Evolutionary conservation across 148 eudicot species (phyloP), one percentile per base, ranked within the genome.

Genomic region (Fagopyrum tataricum): DNA sequence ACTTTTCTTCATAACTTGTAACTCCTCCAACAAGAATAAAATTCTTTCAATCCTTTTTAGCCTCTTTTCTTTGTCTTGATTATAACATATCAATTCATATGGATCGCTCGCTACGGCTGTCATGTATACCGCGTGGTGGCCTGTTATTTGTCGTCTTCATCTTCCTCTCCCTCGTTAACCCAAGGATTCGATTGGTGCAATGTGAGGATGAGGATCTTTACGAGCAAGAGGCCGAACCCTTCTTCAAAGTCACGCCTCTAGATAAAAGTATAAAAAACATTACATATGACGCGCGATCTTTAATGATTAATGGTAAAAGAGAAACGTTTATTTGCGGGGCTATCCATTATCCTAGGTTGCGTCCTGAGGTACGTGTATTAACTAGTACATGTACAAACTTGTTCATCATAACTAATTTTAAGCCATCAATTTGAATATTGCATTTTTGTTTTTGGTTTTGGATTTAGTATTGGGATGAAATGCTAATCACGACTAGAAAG

Each of bases 261-360:
- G 44, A 39, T 15, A 64, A 64, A 5, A 5, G 10, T 1, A 37
- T 43, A 6, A 64, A 37, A 37, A 14, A 18, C 2, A 83, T 86
- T 59, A 78, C 82, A 2, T 86, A 79, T 26, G 89, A 86, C 26
- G 15, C 76, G 4, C 77, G 91, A 26, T 83, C 89, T 3, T 75
- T 87, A 73, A 20, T 80, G 46, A 77, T 87, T 31, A 49, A 82
- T 74, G 91, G 91, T 13, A 82, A 73, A 23, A 79, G 87, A 53
- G 67, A 82, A 58, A 52, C 84, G 21, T 72, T 87, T 5, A 77
- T 80, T 68, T 87, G 88, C 12, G 91, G 91, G 0, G 84, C 88
- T 0, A 82, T 87, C 69, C 91, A 87, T 77, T 87, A 87, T 66
- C 82, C 91, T 26, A 85, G 90, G 61, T 1, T 78, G 1, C 86